Percentiles rank a stretch among this genome's conserved stretches.
Evolutionary conservation across 345 rosid genomes (phyloP).

Genomic region (Eutrema japonicum): DNA sequence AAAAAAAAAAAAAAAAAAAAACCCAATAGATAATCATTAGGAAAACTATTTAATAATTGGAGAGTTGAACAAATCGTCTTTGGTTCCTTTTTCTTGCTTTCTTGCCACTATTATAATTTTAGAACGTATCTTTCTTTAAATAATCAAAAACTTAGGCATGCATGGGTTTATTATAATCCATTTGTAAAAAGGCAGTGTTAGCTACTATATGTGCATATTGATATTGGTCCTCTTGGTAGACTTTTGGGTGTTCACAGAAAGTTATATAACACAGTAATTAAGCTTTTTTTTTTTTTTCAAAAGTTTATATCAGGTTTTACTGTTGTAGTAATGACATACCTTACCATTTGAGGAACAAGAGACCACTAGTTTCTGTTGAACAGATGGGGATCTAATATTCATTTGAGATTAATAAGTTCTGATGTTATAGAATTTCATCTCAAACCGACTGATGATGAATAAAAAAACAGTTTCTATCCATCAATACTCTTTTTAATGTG

Average conservation of each 20-base stretch:
- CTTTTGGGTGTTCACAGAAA: conserved; percentile 23
- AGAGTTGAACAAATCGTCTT: conserved; percentile 11
- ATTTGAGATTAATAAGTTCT: not conserved
- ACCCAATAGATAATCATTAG: not conserved
- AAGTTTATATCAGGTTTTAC: not conserved
- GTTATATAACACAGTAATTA: not conserved
- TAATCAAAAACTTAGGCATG: conserved; percentile 33
- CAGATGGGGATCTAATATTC: not conserved
- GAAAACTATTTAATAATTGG: conserved; percentile 5
- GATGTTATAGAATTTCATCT: not conserved
- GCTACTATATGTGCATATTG: conserved; percentile 13
- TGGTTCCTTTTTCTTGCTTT: not conserved
- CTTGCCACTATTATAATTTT: conserved; percentile 8
- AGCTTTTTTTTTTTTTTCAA: not conserved
- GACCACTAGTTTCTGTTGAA: not conserved
- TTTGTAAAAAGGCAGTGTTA: conserved; percentile 13
- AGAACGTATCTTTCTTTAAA: conserved; percentile 27
- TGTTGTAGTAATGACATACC: conserved; percentile 17
- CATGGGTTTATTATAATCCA: conserved; percentile 31
- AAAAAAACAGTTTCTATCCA: not conserved
- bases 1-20: not conserved
- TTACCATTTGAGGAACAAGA: conserved; percentile 29
- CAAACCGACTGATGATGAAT: not conserved
- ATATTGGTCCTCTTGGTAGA: conserved; percentile 23
- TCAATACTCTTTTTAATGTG: not conserved